A percentile compares a stretch with the other conserved stretches of the same genome.
Evolutionary conservation across 1,284 basidiomycete species (phyloP).

Genomic region (Vanrija humicola): DNA sequence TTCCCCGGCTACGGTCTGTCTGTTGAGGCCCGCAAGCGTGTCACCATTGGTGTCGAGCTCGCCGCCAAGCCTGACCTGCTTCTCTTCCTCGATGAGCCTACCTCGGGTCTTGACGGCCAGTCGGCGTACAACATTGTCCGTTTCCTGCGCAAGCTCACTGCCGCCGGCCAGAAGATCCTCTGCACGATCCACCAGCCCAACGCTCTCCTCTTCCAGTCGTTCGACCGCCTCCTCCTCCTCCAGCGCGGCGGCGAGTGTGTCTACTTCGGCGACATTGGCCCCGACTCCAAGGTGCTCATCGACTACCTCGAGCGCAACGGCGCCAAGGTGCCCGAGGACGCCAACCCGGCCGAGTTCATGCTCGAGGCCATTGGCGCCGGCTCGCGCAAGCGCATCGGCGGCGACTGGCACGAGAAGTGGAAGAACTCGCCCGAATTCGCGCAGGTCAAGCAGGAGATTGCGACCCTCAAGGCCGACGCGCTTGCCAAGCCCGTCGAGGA

Average conservation of each 20-base stretch:
- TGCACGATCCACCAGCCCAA: constrained; percentile 52
- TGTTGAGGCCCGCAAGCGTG: constrained; percentile 56
- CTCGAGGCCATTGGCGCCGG: constrained; percentile 69
- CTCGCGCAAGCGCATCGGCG: constrained; percentile 58
- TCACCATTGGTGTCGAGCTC: constrained; percentile 61
- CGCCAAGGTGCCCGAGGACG: constrained; percentile 52
- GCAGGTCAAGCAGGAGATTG: constrained; percentile 48
- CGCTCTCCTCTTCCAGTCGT: constrained; percentile 56
- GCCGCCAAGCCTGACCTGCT: constrained; percentile 58
- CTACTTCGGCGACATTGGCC: constrained; percentile 55
- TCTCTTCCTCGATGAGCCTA: constrained; percentile 57
- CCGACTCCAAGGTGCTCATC: constrained; percentile 54
- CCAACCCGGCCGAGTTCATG: constrained; percentile 56
- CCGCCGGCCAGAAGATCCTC: constrained; percentile 62
- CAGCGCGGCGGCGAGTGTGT: constrained; percentile 49
- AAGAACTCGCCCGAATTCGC: constrained; percentile 52
- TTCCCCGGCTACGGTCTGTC: constrained; percentile 54
- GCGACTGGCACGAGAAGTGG: constrained; percentile 77
- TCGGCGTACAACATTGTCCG: constrained; percentile 56
- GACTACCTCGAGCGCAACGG: constrained; percentile 57
- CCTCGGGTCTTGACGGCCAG: constrained; percentile 58
- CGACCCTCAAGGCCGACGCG: constrained; percentile 51
- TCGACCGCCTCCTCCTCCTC: constrained; percentile 55
- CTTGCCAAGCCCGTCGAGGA: constrained; percentile 44
- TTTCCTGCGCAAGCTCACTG: constrained; percentile 54